A percentile compares a stretch with the other conserved stretches of the same genome.
phyloP scores from a whole-genome alignment of 108 stramenopile species.

The Nitzschia sp. region DNA sequence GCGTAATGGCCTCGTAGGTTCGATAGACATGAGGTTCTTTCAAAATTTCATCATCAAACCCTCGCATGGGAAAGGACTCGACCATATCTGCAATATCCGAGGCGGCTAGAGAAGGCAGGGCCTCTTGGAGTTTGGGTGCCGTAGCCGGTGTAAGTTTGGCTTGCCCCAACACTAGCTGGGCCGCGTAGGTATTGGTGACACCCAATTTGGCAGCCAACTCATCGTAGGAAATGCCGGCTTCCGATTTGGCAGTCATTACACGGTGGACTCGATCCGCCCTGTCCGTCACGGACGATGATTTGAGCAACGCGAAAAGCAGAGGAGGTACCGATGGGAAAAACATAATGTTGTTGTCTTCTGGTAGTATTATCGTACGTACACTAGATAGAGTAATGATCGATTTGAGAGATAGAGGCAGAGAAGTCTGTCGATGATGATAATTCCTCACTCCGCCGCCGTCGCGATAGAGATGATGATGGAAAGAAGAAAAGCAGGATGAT shows the following conservation, averaged over 20 bases:
- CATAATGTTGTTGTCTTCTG: too few species aligned
- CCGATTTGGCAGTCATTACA: slow-evolving; percentile 43
- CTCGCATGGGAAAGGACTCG: slow-evolving; percentile 45
- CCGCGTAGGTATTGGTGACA: slow-evolving; percentile 75
- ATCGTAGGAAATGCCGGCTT: slow-evolving; percentile 53
- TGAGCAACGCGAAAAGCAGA: too few species aligned
- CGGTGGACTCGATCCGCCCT: slow-evolving; percentile 61
- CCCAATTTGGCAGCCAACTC: slow-evolving; percentile 54
- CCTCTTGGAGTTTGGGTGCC: slow-evolving; percentile 51
- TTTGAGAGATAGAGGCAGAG: too few species aligned
- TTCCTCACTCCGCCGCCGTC: too few species aligned
- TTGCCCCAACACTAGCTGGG: slow-evolving; percentile 68
- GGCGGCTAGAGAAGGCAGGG: slow-evolving; percentile 40
- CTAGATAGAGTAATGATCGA: too few species aligned
- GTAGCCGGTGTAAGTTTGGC: slow-evolving; percentile 57
- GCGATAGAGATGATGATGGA: too few species aligned
- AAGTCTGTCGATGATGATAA: too few species aligned
- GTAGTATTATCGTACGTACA: too few species aligned
- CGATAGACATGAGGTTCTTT: slow-evolving; percentile 79
- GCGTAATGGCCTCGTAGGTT: slow-evolving; percentile 68
- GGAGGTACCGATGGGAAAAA: too few species aligned
- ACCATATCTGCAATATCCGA: slow-evolving; percentile 61
- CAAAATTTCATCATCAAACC: slow-evolving; percentile 54
- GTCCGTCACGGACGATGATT: too few species aligned
- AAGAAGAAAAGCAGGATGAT: too few species aligned